Base-by-base conservation (phyloP, 2,329 filamentous ascomycete genomes). In the Lithohypha guttulata region DNA sequence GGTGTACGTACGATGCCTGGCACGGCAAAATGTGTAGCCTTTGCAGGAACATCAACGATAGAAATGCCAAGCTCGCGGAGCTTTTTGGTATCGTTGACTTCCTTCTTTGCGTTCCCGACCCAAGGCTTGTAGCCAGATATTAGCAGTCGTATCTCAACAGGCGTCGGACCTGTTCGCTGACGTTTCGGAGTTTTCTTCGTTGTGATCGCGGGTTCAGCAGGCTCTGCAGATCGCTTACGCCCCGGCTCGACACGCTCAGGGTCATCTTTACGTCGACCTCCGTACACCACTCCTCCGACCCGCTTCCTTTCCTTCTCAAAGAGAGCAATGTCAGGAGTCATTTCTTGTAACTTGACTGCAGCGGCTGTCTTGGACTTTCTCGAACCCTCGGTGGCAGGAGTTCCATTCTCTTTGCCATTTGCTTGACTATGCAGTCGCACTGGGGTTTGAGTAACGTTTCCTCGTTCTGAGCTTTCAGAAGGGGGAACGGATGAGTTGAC, bases 301-400 rank as follows among this genome's bases (percentile, higher is more conserved):
- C 91, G 77, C 64, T 93, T 95, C 66, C 75, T 85, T 62, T 98
- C 91, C 56, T 91, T 94, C 55, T 96, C 82, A 54, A 91, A 98
- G 21, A 93, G 66, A 2, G 80, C 81, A 53, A 96, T 86, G 55
- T 98, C 91, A 1, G 80, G 74, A 1, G 84, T 86, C 42, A 89
- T 68, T 23, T 75, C 73, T 39, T 91, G 84, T 6, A 96, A 64
- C 47, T 75, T 78, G 22, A 78, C 75, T n/a, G 81, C 64, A 9
- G 91, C 91, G 54, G 82, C 81, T 27, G 81, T 78, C 58, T 96
- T 98, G 10, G 91, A 89, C 52, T 84, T 91, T 40, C 91, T 79
- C 48, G 83, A 84, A 18, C 79, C 78, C 2, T 78, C 82, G 2
- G 80, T 70, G 0, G 77, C 78, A 0, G 87, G 86, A 0, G 84